Evolutionary conservation across 1,139 yeast species (phyloP), one percentile per base, ranked within the genome.

Genomic region (Arxiozyma telluris): DNA sequence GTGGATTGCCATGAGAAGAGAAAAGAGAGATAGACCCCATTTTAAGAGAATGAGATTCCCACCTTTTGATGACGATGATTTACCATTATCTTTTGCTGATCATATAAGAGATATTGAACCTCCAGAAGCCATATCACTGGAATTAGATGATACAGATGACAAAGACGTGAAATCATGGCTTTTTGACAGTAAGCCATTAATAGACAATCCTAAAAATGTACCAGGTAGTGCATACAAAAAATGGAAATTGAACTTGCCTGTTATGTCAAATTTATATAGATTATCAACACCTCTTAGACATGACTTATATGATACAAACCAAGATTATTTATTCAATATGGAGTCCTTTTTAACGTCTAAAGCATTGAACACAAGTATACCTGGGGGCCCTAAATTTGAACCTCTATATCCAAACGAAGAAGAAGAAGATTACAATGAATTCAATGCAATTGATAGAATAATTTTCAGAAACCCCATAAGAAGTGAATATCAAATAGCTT

Each of bases 61-160:
- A 0, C 93, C 96, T 0, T 90, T 93, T 72, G 98, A 94, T 70
- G 99, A 94, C 66, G 98, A 94, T 67, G 98, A 91, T 67, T 96
- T 97, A 0, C 95, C 96, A 0, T 69, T 91, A 46, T 82, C 85
- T 57, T 93, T 90, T 84, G 66, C 82, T 25, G 95, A 89, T 57
- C 86, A 87, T 62, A 73, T 90, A 22, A 87, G 87, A 57, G 85
- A 82, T 38, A 71, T 82, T 0, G 93, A 85, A 50, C 86, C 91
- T 0, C 76, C 80, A 7, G 91, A 85, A 41, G 77, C 93, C 0
- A 80, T 91, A 38, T 80, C 76, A 58, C 65, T 86, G 58, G 87
- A 84, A 27, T 70, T 86, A 18, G 84, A 84, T 59, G 79, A 77
- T 18, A 74, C 73, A 11, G 87, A 82, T 56, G 87, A 85, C 61